These are phyloP conservation scores for Citeromyces matritensis DNA, from an alignment of 805 yeast genomes.

Conservation along the genomic window DNA sequence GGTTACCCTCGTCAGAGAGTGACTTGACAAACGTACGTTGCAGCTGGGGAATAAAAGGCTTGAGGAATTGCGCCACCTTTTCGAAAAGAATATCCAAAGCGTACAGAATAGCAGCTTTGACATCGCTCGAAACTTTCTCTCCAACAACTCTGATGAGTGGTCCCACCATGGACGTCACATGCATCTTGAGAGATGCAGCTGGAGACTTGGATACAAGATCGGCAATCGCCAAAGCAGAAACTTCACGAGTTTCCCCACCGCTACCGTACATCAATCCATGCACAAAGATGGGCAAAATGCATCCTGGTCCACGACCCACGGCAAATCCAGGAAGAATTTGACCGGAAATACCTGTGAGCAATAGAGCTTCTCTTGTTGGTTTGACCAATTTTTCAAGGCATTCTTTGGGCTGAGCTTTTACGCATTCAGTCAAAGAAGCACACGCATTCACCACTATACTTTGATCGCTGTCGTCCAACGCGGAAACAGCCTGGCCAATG, in stretches of 20 bases:
- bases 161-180: slow-evolving; percentile 89
- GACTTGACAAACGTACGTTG: slow-evolving; percentile 95
- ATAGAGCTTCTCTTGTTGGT: slow-evolving; percentile 68
- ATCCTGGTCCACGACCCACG: slow-evolving; percentile 71
- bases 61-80: slow-evolving; percentile 79
- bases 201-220: slow-evolving; percentile 78
- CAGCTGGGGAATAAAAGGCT: slow-evolving; percentile 94
- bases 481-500: slow-evolving; percentile 50
- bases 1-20: slow-evolving; percentile 63
- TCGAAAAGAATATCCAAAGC: slow-evolving; percentile 68
- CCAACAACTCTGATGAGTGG: slow-evolving; percentile 97
- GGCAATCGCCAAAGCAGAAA: slow-evolving; percentile 80
- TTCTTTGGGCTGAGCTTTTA: slow-evolving; percentile 62
- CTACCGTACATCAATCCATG: slow-evolving; percentile 95
- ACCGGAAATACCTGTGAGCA: slow-evolving; percentile 44
- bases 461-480: slow-evolving; percentile 56
- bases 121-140: slow-evolving; percentile 81
- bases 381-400: slow-evolving; percentile 61
- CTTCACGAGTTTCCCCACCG: slow-evolving; percentile 59
- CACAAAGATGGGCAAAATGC: slow-evolving; percentile 79
- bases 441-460: slow-evolving; percentile 52
- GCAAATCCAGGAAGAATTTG: slow-evolving; percentile 62
- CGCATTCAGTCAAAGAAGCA: slow-evolving; percentile 47
- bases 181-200: slow-evolving; percentile 66
- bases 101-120: slow-evolving; percentile 83